phyloP scores from a whole-genome alignment of 441 rosid genomes.

The Croton laevigatus region DNA sequence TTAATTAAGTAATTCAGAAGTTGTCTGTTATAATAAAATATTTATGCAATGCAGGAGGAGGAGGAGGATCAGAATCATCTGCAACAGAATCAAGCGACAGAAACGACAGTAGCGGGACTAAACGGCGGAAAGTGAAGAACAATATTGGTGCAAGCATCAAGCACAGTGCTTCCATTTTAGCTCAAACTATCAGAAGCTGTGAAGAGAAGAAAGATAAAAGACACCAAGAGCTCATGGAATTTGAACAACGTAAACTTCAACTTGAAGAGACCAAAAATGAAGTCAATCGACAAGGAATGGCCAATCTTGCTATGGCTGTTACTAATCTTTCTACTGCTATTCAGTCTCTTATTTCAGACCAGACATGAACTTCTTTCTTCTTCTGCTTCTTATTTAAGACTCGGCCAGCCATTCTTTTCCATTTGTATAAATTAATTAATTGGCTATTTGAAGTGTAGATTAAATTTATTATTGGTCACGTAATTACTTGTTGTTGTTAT shows the following conservation, averaged over 20 bases:
- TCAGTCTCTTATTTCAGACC: conserved; percentile 31
- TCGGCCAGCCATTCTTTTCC: not conserved
- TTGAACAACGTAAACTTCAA: conserved; percentile 33
- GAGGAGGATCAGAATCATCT: conserved; percentile 25
- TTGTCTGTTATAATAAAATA: too few relatives aligned
- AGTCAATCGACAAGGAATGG: conserved; percentile 28
- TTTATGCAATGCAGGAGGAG: not conserved
- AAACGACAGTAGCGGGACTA: not conserved
- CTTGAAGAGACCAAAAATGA: conserved; percentile 34
- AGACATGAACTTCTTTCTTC: conserved; percentile 14
- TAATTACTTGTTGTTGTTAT: not conserved
- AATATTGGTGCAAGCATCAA: conserved; percentile 27
- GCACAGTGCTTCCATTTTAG: conserved; percentile 31
- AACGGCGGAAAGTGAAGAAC: conserved; percentile 24
- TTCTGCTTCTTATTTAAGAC: not conserved
- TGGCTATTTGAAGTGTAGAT: not conserved
- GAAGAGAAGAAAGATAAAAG: conserved; percentile 39
- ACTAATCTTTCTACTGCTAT: conserved; percentile 38
- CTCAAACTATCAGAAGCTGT: conserved; percentile 25
- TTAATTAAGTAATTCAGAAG: too few relatives aligned
- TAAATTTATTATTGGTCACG: not conserved
- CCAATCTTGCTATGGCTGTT: conserved; percentile 29
- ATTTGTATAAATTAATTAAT: not conserved
- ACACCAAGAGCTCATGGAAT: conserved; percentile 34
- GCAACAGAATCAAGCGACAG: conserved; percentile 30